Evolutionary conservation across 148 eudicot genomes (phyloP).

Genomic region (Chenopodium berlandieri): DNA sequence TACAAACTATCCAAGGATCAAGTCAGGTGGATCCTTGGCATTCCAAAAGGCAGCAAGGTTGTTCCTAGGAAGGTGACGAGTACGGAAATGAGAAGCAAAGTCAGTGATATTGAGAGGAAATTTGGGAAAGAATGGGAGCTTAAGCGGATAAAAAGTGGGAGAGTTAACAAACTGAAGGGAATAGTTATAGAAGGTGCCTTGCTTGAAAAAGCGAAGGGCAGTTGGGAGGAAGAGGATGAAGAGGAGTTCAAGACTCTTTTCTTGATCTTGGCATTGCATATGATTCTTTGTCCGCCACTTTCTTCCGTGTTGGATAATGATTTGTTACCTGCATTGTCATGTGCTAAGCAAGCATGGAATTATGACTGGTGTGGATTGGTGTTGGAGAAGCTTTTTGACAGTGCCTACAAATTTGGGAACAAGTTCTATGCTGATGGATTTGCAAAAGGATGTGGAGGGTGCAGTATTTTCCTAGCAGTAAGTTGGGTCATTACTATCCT

Average conservation of each 20-base stretch:
- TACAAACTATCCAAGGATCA: background rate
- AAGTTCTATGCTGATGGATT: background rate
- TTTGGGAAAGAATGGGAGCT: too few species aligned
- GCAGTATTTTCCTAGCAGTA: background rate
- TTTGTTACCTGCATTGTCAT: background rate
- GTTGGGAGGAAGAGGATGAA: background rate
- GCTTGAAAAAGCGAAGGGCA: background rate
- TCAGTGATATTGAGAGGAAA: background rate
- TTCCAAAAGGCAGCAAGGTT: background rate
- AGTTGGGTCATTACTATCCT: background rate
- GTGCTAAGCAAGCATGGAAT: background rate
- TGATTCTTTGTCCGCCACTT: background rate
- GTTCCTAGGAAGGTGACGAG: background rate
- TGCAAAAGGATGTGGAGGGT: background rate
- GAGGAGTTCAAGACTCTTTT: background rate
- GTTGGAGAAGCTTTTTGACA: background rate
- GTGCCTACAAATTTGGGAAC: background rate
- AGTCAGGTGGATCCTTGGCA: background rate
- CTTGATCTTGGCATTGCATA: background rate
- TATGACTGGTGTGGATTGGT: background rate
- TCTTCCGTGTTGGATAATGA: background rate
- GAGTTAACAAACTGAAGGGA: background rate
- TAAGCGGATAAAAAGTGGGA: too few species aligned
- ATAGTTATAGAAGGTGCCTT: background rate
- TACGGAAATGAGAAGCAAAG: background rate